Conservation (phyloP, 495 filamentous ascomycete genomes). For the Letharia columbiana region DNA sequence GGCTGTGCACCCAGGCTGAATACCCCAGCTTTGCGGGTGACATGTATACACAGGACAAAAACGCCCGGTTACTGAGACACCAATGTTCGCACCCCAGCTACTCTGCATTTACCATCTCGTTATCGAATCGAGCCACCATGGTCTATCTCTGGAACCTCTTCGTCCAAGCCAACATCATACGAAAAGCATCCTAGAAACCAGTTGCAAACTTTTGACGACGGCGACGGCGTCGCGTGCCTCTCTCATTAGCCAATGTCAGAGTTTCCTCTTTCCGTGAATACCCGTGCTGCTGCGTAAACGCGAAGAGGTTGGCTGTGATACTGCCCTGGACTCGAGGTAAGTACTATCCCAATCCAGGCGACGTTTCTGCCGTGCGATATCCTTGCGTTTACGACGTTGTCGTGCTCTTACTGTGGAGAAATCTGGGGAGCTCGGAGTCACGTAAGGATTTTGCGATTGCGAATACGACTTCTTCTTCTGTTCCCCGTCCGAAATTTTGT, state of each 20-base stretch:
- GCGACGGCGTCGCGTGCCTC: not conserved
- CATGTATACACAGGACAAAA: not conserved
- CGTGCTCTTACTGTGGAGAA: not conserved
- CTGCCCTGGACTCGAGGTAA: not conserved
- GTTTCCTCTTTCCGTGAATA: not conserved
- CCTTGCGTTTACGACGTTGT: not conserved
- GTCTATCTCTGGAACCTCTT: not conserved
- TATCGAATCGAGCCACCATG: not conserved
- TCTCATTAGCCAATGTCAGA: not conserved
- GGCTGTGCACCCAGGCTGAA: not conserved
- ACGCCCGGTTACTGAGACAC: not conserved
- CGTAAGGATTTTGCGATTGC: constrained; percentile 3
- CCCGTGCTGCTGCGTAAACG: constrained; percentile 2
- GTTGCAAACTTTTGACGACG: not conserved
- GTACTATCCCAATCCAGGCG: not conserved
- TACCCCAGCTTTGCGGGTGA: not conserved
- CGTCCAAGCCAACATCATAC: not conserved
- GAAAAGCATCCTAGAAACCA: not conserved
- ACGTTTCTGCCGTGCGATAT: not conserved
- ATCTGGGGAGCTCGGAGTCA: not conserved
- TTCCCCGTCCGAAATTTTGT: not conserved
- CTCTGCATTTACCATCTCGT: not conserved
- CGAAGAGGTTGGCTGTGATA: constrained; percentile 1
- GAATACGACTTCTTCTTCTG: constrained; percentile 4
- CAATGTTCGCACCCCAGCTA: not conserved